A percentile compares a stretch with the other conserved stretches of the same genome.
These are phyloP conservation scores for Aureobasidium mangrovei DNA, from an alignment of 2,329 filamentous ascomycete genomes.

Conservation along the genomic window DNA sequence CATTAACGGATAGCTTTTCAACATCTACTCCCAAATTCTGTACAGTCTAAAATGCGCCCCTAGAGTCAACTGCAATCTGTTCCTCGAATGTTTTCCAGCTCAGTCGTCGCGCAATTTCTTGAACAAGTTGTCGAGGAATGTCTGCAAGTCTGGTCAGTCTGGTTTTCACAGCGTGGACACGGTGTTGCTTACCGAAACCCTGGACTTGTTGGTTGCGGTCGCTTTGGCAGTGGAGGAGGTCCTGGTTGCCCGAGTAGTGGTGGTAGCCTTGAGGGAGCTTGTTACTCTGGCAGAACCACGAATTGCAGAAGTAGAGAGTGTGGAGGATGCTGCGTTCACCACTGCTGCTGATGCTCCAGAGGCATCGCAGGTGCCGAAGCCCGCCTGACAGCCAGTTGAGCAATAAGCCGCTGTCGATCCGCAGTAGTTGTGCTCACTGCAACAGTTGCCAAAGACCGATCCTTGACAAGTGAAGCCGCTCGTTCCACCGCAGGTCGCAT, in stretches of 20 bases:
- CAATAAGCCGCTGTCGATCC: conserved; percentile 35
- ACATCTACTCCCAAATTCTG: no score
- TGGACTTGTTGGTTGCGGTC: not conserved
- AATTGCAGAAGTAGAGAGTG: not conserved
- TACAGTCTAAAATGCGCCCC: no score
- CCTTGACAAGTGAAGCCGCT: conserved; percentile 29
- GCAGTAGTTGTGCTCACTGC: conserved; percentile 29
- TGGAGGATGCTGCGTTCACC: not conserved
- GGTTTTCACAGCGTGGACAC: no score
- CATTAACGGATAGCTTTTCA: no score
- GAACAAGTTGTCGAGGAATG: not conserved
- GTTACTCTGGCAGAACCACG: not conserved
- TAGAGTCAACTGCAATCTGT: no score
- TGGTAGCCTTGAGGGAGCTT: not conserved
- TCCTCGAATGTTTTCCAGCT: no score
- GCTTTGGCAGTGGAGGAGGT: not conserved
- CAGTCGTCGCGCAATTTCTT: not conserved
- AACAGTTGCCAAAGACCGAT: conserved; percentile 27
- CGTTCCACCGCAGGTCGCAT: conserved; percentile 28
- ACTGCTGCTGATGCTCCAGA: not conserved
- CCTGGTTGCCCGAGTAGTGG: not conserved
- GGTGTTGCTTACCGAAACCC: not conserved
- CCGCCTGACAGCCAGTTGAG: conserved; percentile 21
- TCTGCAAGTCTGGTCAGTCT: not conserved
- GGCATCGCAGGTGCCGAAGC: conserved; percentile 19